Base-by-base conservation (phyloP, 2,329 filamentous ascomycete genomes). In the Fusarium buxicola region DNA sequence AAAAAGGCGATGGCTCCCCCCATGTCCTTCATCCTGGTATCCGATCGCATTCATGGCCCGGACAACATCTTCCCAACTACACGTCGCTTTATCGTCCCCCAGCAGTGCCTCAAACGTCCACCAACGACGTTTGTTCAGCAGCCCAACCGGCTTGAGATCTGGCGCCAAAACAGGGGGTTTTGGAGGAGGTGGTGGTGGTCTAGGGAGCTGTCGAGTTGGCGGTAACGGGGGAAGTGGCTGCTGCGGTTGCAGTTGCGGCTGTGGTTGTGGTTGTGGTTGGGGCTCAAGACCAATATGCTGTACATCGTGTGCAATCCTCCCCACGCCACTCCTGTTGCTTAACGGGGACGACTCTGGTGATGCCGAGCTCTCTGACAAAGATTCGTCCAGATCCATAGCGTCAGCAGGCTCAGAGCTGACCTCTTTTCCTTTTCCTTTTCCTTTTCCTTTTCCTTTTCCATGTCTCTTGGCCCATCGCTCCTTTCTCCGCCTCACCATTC, bases 91-190 rank as follows among this genome's bases (percentile, higher is more conserved):
- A 15, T 32, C 39, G 6, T 16, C 24, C 9, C 53, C 60, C 31
- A 58, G 44, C 18, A 69, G 27, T 28, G 43, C 35, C 31, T 24
- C 30, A 3, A 63, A 39, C 9, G 64, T 67, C 3, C 28, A 44
- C 62, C 59, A 67, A 3, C 51, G 39, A 3, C 57, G 44, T 43
- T 69, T 69, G 21, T 59, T 64, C 5, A 70, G 58, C n/a, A 25
- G 1, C 8, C 12, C 21, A 18, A 46, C 55, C 9, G 40, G 45
- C 2, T 7, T 18, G 5, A 45, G 36, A 38, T 69, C 63, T 2
- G 54, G 58, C 10, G 46, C 54, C 16, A 30, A 11, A 8, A 6
- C 12, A 7, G 39, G 30, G 10, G 8, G 36, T 3, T 11, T 36
- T 5, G n/a, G 36, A 7, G 28, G 32, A 11, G 43, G 24, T 6